Percentiles rank a stretch among this genome's conserved stretches.
phyloP scores from a whole-genome alignment of 805 yeast genomes.

The Saccharomycopsis olivae region DNA sequence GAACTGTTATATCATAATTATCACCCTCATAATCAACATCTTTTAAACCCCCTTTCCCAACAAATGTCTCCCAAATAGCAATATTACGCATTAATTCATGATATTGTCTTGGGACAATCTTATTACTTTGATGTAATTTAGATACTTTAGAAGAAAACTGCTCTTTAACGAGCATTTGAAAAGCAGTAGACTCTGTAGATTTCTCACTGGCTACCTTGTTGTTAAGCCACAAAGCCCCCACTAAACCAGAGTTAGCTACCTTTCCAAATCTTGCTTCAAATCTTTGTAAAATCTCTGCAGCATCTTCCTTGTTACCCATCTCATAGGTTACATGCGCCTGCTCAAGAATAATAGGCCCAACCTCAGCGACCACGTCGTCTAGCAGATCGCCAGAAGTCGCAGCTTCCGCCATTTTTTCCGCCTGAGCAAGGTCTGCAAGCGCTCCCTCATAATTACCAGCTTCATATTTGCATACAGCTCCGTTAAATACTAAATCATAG shows the following conservation, averaged over 20 bases:
- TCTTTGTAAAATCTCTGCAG: constrained; percentile 28
- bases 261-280: constrained; percentile 20
- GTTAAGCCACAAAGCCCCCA: too few relatives aligned
- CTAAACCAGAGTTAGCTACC: not conserved
- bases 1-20: constrained; percentile 22
- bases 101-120: too few relatives aligned
- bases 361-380: constrained; percentile 36
- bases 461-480: constrained; percentile 44
- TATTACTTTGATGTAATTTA: too few relatives aligned
- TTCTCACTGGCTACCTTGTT: too few relatives aligned
- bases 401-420: constrained; percentile 31
- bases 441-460: constrained; percentile 32
- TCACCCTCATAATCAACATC: constrained; percentile 11
- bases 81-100: too few relatives aligned
- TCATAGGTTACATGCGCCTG: constrained; percentile 44
- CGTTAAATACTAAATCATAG: constrained; percentile 60
- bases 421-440: constrained; percentile 33
- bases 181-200: too few relatives aligned
- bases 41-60: too few relatives aligned
- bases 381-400: constrained; percentile 29
- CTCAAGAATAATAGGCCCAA: constrained; percentile 54
- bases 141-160: too few relatives aligned
- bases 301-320: constrained; percentile 27
- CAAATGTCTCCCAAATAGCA: too few relatives aligned
- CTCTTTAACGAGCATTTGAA: too few relatives aligned